Evolutionary conservation across 1,284 basidiomycete genomes (phyloP).

Genomic region (Neotropicomus parvogracilis): DNA sequence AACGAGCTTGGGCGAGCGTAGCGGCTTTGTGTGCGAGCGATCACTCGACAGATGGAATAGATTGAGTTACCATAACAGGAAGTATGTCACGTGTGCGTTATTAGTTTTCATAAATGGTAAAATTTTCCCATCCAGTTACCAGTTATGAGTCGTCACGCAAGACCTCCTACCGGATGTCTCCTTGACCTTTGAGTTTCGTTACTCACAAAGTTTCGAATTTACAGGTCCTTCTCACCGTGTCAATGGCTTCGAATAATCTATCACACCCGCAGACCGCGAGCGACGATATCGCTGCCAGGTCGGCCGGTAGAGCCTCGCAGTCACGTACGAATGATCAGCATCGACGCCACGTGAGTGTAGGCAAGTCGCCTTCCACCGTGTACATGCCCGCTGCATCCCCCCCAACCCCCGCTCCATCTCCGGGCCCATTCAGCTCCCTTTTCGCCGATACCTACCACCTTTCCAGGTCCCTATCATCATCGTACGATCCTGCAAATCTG

Average conservation of each 20-base stretch:
- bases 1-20: no score
- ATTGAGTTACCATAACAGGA: slow-evolving; percentile 9
- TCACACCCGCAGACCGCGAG: slow-evolving; percentile 3
- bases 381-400: slow-evolving; percentile 62
- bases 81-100: slow-evolving; percentile 14
- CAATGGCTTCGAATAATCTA: slow-evolving; percentile 15
- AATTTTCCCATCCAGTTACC: slow-evolving; percentile 7
- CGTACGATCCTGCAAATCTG: slow-evolving; percentile 31
- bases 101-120: slow-evolving; percentile 13
- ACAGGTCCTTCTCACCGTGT: background rate
- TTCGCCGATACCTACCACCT: slow-evolving; percentile 21
- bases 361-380: slow-evolving; percentile 32
- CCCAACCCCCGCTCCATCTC: slow-evolving; percentile 69
- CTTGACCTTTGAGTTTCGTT: background rate
- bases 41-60: slow-evolving; percentile 2
- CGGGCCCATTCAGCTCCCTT: slow-evolving; percentile 34
- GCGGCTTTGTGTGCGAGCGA: background rate
- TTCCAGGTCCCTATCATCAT: slow-evolving; percentile 12
- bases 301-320: slow-evolving; percentile 10
- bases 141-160: slow-evolving; percentile 9
- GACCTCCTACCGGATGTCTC: slow-evolving; percentile 2
- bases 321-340: slow-evolving; percentile 17
- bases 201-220: background rate
- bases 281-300: slow-evolving; percentile 14
- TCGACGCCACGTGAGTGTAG: slow-evolving; percentile 17